These are phyloP conservation scores for Colletotrichum sp. DNA, from an alignment of 2,329 filamentous ascomycete species.

Conservation along the genomic window DNA sequence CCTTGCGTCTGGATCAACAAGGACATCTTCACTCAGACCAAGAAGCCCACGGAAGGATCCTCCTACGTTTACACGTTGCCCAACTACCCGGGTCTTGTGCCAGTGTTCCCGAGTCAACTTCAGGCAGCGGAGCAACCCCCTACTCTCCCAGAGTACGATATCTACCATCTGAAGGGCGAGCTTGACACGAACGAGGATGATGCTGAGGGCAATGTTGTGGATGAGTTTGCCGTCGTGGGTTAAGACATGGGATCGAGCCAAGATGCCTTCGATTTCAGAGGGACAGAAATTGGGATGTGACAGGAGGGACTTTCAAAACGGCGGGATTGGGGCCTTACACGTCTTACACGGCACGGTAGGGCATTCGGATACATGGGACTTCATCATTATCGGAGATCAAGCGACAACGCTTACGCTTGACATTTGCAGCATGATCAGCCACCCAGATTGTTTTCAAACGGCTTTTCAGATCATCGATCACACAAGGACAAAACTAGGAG, in stretches of 20 bases:
- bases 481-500: background rate
- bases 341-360: background rate
- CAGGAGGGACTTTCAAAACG: background rate
- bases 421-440: background rate
- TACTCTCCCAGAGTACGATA: background rate
- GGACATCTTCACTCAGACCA: background rate
- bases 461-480: background rate
- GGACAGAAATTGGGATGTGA: background rate
- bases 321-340: background rate
- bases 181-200: background rate
- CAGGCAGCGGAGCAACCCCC: background rate
- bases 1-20: background rate
- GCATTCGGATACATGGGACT: background rate
- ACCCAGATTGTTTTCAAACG: background rate
- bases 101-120: background rate
- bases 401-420: background rate
- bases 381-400: background rate
- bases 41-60: background rate
- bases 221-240: background rate
- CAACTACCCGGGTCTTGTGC: background rate
- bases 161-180: background rate
- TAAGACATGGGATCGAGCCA: background rate
- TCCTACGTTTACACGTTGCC: background rate
- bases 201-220: background rate
- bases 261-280: background rate